A percentile compares a stretch with the other conserved stretches of the same genome.
phyloP scores from a whole-genome alignment of 805 yeast genomes.

The Pichia sporocuriosa region DNA sequence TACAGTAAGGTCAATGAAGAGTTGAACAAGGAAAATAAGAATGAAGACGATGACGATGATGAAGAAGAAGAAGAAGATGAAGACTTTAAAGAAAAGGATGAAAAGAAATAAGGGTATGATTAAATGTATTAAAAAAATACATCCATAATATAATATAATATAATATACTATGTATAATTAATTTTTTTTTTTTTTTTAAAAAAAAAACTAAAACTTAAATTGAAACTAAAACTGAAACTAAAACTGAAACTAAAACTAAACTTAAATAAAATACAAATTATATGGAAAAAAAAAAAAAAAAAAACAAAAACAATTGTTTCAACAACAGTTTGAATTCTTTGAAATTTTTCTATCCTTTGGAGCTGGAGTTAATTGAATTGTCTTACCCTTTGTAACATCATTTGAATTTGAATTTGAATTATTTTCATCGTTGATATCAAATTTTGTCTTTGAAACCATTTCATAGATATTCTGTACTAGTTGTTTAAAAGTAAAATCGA shows the following conservation, averaged over 20 bases:
- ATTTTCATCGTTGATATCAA: conserved; percentile 72
- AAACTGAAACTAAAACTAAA: not conserved
- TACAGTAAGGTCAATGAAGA: conserved; percentile 74
- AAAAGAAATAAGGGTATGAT: conserved; percentile 4
- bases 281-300: not conserved
- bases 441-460: conserved; percentile 88
- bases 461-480: conserved; percentile 89
- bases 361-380: conserved; percentile 87
- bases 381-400: conserved; percentile 68
- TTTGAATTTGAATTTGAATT: conserved; percentile 15
- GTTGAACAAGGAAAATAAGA: conserved; percentile 42
- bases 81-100: conserved; percentile 42
- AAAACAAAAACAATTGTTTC: conserved; percentile 15
- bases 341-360: conserved; percentile 69
- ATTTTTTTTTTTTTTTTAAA: no score
- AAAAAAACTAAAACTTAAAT: not conserved
- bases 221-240: not conserved
- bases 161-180: no score
- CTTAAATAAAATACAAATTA: no score
- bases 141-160: no score
- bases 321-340: conserved; percentile 67
- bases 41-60: conserved; percentile 39
- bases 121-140: not conserved
- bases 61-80: conserved; percentile 37
- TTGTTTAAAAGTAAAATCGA: conserved; percentile 90